Percentiles rank a stretch among this genome's conserved stretches.
Conservation (phyloP, 257 asterid genomes). For the Paraleonurus japonicus region DNA sequence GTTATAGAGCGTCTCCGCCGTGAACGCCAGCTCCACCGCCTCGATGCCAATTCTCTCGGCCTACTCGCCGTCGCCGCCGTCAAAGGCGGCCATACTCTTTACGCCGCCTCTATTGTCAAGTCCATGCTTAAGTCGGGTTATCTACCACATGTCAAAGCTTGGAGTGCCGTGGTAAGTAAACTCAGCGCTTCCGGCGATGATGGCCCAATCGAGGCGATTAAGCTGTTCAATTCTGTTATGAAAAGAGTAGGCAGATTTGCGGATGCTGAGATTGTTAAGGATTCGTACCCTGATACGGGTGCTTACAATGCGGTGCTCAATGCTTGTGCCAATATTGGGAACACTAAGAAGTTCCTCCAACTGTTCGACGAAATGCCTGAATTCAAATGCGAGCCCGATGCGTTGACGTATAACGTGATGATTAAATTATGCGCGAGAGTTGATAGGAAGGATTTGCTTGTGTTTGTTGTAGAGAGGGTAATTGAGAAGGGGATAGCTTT, state of each 20-base stretch:
- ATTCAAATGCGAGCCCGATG: constrained; percentile 74
- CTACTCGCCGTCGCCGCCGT: constrained; percentile 88
- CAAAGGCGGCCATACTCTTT: constrained; percentile 81
- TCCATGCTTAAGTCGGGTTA: constrained; percentile 93
- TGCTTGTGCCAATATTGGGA: constrained; percentile 86
- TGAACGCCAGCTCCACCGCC: constrained; percentile 81
- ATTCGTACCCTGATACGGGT: constrained; percentile 76
- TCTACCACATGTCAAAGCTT: constrained; percentile 90
- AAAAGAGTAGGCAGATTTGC: constrained; percentile 49
- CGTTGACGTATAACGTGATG: constrained; percentile 79
- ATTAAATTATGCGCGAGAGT: constrained; percentile 79
- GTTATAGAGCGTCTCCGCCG: constrained; percentile 78
- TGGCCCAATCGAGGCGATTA: constrained; percentile 70
- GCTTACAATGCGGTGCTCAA: constrained; percentile 90
- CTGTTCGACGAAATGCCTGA: constrained; percentile 81
- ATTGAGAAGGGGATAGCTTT: constrained; percentile 47
- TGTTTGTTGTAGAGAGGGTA: constrained; percentile 76
- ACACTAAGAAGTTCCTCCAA: constrained; percentile 52
- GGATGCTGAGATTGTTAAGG: constrained; percentile 50
- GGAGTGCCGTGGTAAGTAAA: constrained; percentile 89
- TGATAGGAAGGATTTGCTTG: constrained; percentile 79
- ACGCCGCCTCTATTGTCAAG: constrained; percentile 75
- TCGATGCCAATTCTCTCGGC: constrained; percentile 93
- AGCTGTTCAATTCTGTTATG: constrained; percentile 53
- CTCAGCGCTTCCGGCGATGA: constrained; percentile 79